A percentile compares a stretch with the other conserved stretches of the same genome.
These are phyloP conservation scores for Cenococcum geophilum DNA, from an alignment of 495 filamentous ascomycete genomes.

Conservation along the genomic window DNA sequence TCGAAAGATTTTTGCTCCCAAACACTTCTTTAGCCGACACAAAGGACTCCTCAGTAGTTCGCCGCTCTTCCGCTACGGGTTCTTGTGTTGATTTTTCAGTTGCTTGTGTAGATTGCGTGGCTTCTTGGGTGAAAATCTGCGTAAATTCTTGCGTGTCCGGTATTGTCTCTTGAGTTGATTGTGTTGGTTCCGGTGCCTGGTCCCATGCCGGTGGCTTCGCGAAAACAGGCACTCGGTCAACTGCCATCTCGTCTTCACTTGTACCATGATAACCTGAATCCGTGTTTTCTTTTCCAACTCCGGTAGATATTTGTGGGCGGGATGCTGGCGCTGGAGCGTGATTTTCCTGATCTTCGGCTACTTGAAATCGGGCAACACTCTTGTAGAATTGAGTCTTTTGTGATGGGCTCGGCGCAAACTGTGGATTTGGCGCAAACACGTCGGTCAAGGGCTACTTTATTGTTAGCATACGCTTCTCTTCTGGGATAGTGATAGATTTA, in stretches of 20 bases:
- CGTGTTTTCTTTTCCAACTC: constrained; percentile 28
- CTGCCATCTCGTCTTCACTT: constrained; percentile 51
- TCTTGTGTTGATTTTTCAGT: constrained; percentile 26
- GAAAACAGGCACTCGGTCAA: constrained; percentile 32
- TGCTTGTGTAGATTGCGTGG: constrained; percentile 17
- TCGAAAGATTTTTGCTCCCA: constrained; percentile 34
- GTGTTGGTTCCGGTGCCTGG: not conserved
- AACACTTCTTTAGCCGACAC: constrained; percentile 60
- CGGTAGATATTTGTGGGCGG: not conserved
- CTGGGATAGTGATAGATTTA: constrained; percentile 40
- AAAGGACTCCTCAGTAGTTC: constrained; percentile 56
- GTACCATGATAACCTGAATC: constrained; percentile 85
- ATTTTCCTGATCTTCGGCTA: constrained; percentile 16
- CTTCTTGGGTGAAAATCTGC: constrained; percentile 21
- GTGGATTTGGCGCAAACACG: constrained; percentile 57
- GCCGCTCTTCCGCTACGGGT: constrained; percentile 40
- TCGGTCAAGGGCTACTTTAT: constrained; percentile 65
- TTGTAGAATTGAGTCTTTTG: constrained; percentile 27
- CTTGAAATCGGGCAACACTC: constrained; percentile 29
- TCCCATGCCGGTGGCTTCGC: constrained; percentile 12
- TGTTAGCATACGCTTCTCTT: constrained; percentile 13
- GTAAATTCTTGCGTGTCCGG: constrained; percentile 17
- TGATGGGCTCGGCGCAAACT: constrained; percentile 20
- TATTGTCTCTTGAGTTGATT: constrained; percentile 22
- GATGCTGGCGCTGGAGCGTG: not conserved